These are phyloP conservation scores for Candida maesae DNA, from an alignment of 805 yeast genomes.

Conservation along the genomic window DNA sequence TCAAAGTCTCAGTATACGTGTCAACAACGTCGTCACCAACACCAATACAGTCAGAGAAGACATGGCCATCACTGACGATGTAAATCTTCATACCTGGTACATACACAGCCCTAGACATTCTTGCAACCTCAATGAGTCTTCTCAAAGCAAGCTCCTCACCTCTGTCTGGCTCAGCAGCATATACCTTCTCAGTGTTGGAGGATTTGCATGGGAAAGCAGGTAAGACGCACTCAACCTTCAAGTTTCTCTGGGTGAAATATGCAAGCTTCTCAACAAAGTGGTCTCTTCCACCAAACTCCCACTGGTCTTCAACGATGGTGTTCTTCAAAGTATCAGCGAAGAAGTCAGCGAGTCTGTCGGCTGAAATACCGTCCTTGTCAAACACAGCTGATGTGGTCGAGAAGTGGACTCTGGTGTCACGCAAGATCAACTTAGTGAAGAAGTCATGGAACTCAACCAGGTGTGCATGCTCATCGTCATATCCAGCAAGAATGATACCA, in stretches of 20 bases:
- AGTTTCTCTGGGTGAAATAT: conserved; percentile 46
- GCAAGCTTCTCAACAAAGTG: conserved; percentile 40
- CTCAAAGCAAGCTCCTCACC: conserved; percentile 45
- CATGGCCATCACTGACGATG: conserved; percentile 65
- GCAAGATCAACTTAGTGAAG: conserved; percentile 35
- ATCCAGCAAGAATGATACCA: conserved; percentile 35
- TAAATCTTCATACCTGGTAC: conserved; percentile 52
- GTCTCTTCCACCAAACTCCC: conserved; percentile 44
- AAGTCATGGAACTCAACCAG: conserved; percentile 30
- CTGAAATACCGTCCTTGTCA: conserved; percentile 21
- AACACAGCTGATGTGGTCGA: conserved; percentile 7
- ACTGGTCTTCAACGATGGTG: conserved; percentile 42
- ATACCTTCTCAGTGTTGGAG: conserved; percentile 51
- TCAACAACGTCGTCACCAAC: conserved; percentile 55
- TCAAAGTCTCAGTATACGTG: conserved; percentile 41
- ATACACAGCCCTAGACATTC: conserved; percentile 37
- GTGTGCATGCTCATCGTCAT: conserved; percentile 24
- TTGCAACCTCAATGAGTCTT: conserved; percentile 34
- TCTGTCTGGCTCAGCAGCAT: conserved; percentile 47
- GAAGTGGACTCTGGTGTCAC: conserved; percentile 31
- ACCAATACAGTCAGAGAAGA: conserved; percentile 60
- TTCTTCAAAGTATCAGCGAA: conserved; percentile 48
- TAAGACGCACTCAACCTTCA: conserved; percentile 50
- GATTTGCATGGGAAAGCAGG: conserved; percentile 68
- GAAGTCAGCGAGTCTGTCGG: conserved; percentile 34